These are phyloP conservation scores for Lophiotrema nucula DNA, from an alignment of 495 filamentous ascomycete species.

Conservation along the genomic window DNA sequence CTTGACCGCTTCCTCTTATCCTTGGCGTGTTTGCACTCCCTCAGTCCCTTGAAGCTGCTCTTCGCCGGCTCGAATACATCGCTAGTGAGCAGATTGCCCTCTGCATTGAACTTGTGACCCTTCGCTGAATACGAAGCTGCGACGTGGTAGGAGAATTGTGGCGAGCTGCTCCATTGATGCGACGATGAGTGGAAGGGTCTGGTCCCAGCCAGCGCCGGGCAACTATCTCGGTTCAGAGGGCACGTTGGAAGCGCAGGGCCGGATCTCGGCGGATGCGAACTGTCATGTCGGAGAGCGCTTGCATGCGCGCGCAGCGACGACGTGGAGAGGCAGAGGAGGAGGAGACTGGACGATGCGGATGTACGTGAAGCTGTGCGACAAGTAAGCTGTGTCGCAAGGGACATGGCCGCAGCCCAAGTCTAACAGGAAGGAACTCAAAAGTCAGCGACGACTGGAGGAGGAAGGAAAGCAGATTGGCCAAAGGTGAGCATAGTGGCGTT, in stretches of 20 bases:
- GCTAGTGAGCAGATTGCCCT: slow-evolving; percentile 31
- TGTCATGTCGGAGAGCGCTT: not conserved
- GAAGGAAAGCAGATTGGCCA: not conserved
- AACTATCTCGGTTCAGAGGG: slow-evolving; percentile 14
- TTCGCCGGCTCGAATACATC: slow-evolving; percentile 23
- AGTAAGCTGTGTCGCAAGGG: slow-evolving; percentile 15
- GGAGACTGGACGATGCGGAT: slow-evolving; percentile 14
- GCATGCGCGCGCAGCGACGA: slow-evolving; percentile 21
- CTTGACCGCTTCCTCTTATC: slow-evolving; percentile 62
- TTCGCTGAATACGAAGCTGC: slow-evolving; percentile 77
- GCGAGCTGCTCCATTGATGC: slow-evolving; percentile 16
- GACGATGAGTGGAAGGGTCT: slow-evolving; percentile 23
- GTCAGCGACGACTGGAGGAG: slow-evolving; percentile 16
- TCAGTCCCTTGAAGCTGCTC: slow-evolving; percentile 17
- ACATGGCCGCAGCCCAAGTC: slow-evolving; percentile 29
- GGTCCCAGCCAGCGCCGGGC: slow-evolving; percentile 11
- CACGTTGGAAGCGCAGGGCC: slow-evolving; percentile 11
- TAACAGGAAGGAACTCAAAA: not conserved
- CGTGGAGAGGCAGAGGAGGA: slow-evolving; percentile 27
- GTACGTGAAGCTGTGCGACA: slow-evolving; percentile 7
- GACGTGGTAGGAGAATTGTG: slow-evolving; percentile 60
- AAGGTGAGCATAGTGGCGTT: not conserved
- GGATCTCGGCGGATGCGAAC: not conserved
- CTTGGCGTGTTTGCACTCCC: slow-evolving; percentile 41
- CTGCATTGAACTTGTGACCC: slow-evolving; percentile 66